These are phyloP conservation scores for Microsporum audouinii DNA, from an alignment of 2,329 filamentous ascomycete genomes.

Conservation along the genomic window DNA sequence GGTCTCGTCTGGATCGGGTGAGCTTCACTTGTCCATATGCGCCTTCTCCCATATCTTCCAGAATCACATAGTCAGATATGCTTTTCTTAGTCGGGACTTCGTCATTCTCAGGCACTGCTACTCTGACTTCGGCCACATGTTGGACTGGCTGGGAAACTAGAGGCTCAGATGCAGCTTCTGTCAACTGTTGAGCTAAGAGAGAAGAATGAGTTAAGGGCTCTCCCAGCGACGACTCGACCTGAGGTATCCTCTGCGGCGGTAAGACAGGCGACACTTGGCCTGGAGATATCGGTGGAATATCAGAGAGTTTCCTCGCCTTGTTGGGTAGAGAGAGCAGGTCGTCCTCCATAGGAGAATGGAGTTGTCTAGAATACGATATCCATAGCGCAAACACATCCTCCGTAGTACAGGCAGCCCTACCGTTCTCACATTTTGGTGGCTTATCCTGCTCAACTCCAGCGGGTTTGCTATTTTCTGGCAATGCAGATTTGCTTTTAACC, in stretches of 20 bases:
- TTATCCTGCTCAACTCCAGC: slow-evolving; percentile 34
- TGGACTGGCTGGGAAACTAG: slow-evolving; percentile 33
- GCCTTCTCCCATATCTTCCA: slow-evolving; percentile 97
- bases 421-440: slow-evolving; percentile 31
- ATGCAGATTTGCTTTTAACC: slow-evolving; percentile 71
- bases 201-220: slow-evolving; percentile 33
- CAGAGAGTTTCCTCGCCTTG: slow-evolving; percentile 42
- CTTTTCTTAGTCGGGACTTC: slow-evolving; percentile 55
- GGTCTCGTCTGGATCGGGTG: slow-evolving; percentile 68
- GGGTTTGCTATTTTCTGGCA: slow-evolving; percentile 34
- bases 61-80: slow-evolving; percentile 79
- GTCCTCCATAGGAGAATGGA: slow-evolving; percentile 60
- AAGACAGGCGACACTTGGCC: slow-evolving; percentile 48
- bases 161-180: slow-evolving; percentile 38
- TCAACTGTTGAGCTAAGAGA: slow-evolving; percentile 42
- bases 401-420: slow-evolving; percentile 35
- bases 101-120: slow-evolving; percentile 18
- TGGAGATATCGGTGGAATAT: slow-evolving; percentile 66
- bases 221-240: slow-evolving; percentile 20
- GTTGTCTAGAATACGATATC: slow-evolving; percentile 90
- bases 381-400: slow-evolving; percentile 91
- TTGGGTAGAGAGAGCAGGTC: slow-evolving; percentile 37
- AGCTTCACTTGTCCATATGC: slow-evolving; percentile 97
- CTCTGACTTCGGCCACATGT: slow-evolving; percentile 22
- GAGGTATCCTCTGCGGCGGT: slow-evolving; percentile 19